A percentile compares a stretch with the other conserved stretches of the same genome.
Conservation (phyloP, 495 filamentous ascomycete genomes). For the Pseudomonodictys pantanalensis region DNA sequence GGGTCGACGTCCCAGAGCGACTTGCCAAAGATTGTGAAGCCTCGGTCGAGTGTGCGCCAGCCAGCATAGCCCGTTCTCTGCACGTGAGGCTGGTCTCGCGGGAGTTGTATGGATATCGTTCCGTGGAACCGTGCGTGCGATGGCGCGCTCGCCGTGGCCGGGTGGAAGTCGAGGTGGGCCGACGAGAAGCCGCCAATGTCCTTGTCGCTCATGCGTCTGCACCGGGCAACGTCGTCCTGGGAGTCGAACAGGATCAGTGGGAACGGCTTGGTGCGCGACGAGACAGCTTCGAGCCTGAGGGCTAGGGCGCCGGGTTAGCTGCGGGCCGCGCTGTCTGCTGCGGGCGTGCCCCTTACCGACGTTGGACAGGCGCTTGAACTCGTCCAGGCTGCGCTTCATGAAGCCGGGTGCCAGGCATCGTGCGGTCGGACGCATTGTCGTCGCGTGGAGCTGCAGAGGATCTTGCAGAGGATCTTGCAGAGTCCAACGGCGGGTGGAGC, state of each 20-base stretch:
- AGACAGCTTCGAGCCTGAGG: constrained; percentile 53
- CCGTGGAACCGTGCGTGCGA: constrained; percentile 79
- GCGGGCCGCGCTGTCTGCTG: neutral
- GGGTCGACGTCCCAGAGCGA: constrained; percentile 83
- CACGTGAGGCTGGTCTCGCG: constrained; percentile 66
- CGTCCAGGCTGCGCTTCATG: constrained; percentile 61
- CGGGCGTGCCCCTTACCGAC: constrained; percentile 48
- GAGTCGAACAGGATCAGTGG: constrained; percentile 65
- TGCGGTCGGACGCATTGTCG: constrained; percentile 33
- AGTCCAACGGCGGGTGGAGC: neutral
- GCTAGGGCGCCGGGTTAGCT: constrained; percentile 33
- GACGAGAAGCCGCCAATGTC: constrained; percentile 84
- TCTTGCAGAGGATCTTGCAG: neutral
- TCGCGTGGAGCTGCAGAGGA: neutral
- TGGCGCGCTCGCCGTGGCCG: constrained; percentile 44
- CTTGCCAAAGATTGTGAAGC: constrained; percentile 70
- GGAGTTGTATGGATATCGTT: constrained; percentile 79
- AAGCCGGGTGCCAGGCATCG: constrained; percentile 56
- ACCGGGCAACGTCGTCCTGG: constrained; percentile 57
- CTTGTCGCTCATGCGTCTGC: constrained; percentile 81
- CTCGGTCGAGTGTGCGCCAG: constrained; percentile 61
- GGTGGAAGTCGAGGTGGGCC: constrained; percentile 66
- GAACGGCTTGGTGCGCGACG: constrained; percentile 53
- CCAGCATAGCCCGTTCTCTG: constrained; percentile 80
- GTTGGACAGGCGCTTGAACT: constrained; percentile 58